These are phyloP conservation scores for Psidium guajava DNA, from an alignment of 345 rosid species.

Conservation along the genomic window DNA sequence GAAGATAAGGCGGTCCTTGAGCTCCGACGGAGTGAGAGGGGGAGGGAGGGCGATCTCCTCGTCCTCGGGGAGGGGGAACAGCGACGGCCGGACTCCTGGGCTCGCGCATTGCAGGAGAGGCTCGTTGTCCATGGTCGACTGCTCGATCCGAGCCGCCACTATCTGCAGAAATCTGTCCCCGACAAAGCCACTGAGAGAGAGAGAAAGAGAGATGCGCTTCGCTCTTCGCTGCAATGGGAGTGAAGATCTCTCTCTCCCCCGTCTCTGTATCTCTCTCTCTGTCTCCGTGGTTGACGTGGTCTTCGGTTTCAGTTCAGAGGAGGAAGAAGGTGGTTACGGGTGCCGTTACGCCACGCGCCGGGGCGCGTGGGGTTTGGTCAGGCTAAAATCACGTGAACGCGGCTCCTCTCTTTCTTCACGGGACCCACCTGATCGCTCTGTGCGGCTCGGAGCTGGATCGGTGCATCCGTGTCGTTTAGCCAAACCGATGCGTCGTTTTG, in stretches of 20 bases:
- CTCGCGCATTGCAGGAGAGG: constrained; percentile 30
- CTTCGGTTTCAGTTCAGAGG: neutral
- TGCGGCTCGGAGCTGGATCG: too few relatives aligned
- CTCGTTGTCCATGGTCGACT: constrained; percentile 32
- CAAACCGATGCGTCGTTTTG: neutral
- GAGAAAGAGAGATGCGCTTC: neutral
- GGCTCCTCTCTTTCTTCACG: neutral
- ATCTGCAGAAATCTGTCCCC: neutral
- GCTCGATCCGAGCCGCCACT: neutral
- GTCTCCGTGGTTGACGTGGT: neutral
- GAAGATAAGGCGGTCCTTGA: constrained; percentile 62
- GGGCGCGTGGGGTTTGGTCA: too few relatives aligned
- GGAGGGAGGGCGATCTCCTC: constrained; percentile 46
- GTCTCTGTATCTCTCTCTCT: neutral
- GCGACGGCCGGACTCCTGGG: constrained; percentile 32
- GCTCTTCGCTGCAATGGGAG: neutral
- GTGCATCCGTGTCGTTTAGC: neutral
- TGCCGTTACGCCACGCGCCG: neutral
- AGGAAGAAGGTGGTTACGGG: neutral
- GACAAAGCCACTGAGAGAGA: neutral
- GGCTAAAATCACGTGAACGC: too few relatives aligned
- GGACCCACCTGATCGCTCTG: neutral
- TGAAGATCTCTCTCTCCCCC: neutral
- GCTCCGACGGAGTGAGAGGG: constrained; percentile 53
- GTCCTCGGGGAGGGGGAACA: constrained; percentile 63